A percentile compares a stretch with the other conserved stretches of the same genome.
Evolutionary conservation across 2,329 filamentous ascomycete genomes (phyloP).

Genomic region (Coniella lustricola): DNA sequence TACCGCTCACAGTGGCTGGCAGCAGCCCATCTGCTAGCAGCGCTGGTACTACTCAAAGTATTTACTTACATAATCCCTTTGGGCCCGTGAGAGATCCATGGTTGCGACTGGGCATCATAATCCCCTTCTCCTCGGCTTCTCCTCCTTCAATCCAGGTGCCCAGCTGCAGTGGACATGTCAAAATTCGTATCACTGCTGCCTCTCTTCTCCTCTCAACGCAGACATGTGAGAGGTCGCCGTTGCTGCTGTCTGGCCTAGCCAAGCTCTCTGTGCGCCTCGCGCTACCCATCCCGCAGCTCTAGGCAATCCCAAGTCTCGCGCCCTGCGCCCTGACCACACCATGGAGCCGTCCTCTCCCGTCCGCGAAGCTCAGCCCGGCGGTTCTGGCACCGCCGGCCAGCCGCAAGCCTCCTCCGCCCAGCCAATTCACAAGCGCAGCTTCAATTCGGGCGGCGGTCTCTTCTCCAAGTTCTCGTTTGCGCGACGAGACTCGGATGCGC

Average conservation of each 20-base stretch:
- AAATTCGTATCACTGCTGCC: too few species aligned
- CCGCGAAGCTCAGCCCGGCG: constrained; percentile 9
- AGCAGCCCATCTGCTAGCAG: not conserved
- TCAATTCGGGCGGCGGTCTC: constrained; percentile 42
- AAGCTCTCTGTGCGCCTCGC: constrained; percentile 9
- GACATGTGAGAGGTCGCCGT: not conserved
- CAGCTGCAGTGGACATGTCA: too few species aligned
- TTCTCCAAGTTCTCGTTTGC: constrained; percentile 67
- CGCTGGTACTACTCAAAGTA: too few species aligned
- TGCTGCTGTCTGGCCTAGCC: constrained; percentile 1
- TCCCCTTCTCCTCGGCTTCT: too few species aligned
- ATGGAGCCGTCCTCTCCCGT: constrained; percentile 11
- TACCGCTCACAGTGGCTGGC: too few species aligned
- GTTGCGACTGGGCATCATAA: too few species aligned
- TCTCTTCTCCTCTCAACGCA: not conserved
- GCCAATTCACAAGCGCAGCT: constrained; percentile 29
- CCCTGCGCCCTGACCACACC: constrained; percentile 6
- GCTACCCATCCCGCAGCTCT: constrained; percentile 1
- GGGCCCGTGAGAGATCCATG: too few species aligned
- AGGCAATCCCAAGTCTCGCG: not conserved
- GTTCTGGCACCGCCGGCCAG: not conserved
- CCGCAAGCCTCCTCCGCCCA: constrained; percentile 1
- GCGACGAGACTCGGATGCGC: constrained; percentile 28
- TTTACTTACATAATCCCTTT: too few species aligned
- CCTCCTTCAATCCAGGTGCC: too few species aligned